phyloP scores from a whole-genome alignment of 2,329 filamentous ascomycete species.

The Alternaria longipes region DNA sequence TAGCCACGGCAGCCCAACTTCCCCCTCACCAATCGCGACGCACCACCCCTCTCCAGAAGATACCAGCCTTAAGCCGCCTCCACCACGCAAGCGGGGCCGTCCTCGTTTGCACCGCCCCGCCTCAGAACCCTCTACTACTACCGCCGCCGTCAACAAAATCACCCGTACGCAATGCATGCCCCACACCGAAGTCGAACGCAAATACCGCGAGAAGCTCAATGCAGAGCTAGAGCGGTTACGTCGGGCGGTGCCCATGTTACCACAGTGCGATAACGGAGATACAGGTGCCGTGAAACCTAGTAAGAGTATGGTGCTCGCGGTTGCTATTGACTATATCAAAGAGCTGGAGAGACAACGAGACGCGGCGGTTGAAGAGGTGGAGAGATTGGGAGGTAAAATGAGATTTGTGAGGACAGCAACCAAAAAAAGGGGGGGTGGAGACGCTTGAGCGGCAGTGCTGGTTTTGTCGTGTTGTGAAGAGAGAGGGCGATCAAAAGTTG shows the following conservation, averaged over 20 bases:
- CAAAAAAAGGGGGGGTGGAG: not conserved
- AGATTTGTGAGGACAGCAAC: slow-evolving; percentile 4
- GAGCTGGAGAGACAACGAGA: slow-evolving; percentile 21
- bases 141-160: not conserved
- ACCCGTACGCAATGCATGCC: slow-evolving; percentile 23
- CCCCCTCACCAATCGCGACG: slow-evolving; percentile 2
- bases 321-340: slow-evolving; percentile 26
- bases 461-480: not conserved
- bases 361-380: slow-evolving; percentile 18
- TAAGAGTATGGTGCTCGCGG: slow-evolving; percentile 24
- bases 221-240: slow-evolving; percentile 35
- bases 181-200: slow-evolving; percentile 34
- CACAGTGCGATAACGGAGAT: slow-evolving; percentile 21
- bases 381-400: slow-evolving; percentile 18
- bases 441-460: not conserved
- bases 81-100: slow-evolving; percentile 16
- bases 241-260: slow-evolving; percentile 33
- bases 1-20: slow-evolving; percentile 8
- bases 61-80: slow-evolving; percentile 9
- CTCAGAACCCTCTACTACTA: slow-evolving; percentile 3
- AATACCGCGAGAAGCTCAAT: slow-evolving; percentile 32
- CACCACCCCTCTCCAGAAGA: slow-evolving; percentile 2
- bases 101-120: slow-evolving; percentile 14
- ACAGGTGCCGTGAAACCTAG: slow-evolving; percentile 20
- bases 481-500: not conserved